Percentiles rank a stretch among this genome's conserved stretches.
Evolutionary conservation across 2,329 filamentous ascomycete genomes (phyloP).

Genomic region (Colletotrichum agaves): DNA sequence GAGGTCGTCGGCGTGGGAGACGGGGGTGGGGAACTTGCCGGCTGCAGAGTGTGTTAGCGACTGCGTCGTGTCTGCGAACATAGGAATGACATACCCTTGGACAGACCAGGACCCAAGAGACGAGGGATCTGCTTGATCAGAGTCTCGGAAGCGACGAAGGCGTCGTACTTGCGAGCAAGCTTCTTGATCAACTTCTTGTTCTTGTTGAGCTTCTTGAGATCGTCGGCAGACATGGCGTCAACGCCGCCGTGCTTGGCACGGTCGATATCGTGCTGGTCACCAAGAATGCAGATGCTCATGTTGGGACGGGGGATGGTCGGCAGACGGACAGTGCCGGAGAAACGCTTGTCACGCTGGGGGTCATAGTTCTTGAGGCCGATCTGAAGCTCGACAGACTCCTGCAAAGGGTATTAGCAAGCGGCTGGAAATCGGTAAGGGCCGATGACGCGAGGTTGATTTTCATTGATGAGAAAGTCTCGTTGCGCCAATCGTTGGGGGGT

Average conservation of each 20-base stretch:
- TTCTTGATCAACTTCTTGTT: conserved; percentile 99
- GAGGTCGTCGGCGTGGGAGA: conserved; percentile 97
- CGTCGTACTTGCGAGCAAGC: conserved; percentile 99
- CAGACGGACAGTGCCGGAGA: conserved; percentile 98
- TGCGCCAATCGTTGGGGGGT: conserved; percentile 44
- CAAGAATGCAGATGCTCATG: conserved; percentile 85
- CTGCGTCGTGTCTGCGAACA: conserved; percentile 8
- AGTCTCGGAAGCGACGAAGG: conserved; percentile 95
- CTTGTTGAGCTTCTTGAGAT: conserved; percentile 99
- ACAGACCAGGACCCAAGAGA: conserved; percentile 98
- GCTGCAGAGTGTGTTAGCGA: conserved; percentile 63
- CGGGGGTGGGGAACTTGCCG: conserved; percentile 99
- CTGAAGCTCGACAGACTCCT: conserved; percentile 85
- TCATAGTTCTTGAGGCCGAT: conserved; percentile 99
- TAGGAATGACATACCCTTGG: conserved; percentile 78
- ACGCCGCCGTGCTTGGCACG: conserved; percentile 99
- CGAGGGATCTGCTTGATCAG: conserved; percentile 99
- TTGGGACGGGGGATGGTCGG: conserved; percentile 89
- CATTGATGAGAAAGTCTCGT: conserved; percentile 57
- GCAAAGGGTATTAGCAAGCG: conserved; percentile 6
- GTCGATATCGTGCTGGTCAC: conserved; percentile 96
- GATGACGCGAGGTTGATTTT: not conserved
- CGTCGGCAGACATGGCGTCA: conserved; percentile 97
- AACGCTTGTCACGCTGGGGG: conserved; percentile 99
- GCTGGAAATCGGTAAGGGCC: conserved; percentile 57